Base-by-base conservation (phyloP, 352 stramenopile genomes). In the Ochromonadaceae sp. region DNA sequence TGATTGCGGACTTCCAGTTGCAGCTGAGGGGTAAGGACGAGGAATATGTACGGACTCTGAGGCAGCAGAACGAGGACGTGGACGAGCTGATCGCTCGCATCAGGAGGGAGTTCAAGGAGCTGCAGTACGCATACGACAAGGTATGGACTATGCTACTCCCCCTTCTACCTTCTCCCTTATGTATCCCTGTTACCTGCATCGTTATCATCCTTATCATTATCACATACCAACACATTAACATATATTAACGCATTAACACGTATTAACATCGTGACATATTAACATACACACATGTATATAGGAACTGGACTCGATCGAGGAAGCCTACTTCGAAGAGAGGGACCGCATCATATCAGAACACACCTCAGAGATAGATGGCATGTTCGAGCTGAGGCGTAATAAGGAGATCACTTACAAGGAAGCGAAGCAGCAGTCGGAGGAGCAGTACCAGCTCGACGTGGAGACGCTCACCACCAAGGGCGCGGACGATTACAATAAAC, bases 361-460 rank as follows among this genome's bases (percentile, higher is more conserved):
- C 74, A 89, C 88, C 50, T 72, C 77, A 7, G 85, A 95, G 70
- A 90, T 93, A 55, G 86, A 95, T 68, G 82, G 74, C 32, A 74
- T 96, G 9, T 95, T 96, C 59, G 85, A 95, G 59, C 83, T 82
- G 47, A 79, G 87, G 22, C 79, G 80, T 0, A 84, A 93, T 66
- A 92, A 90, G 80, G 88, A 96, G 75, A 85, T 93, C 75, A 70
- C 81, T 0, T 95, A 91, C 70, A 92, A 93, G 82, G 84, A 94
- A 66, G 70, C 73, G 36, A 92, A 92, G 65, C 86, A 94, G 55
- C 36, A 69, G 12, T 40, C 32, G 25, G 81, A 91, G 62, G 83
- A 91, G 65, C 76, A 87, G 58, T 89, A 87, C 53, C 71, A 88
- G 43, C 75, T 85, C 55, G 88, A 96, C 67, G 91, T 96, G 57